These are phyloP conservation scores for Phialophora macrospora DNA, from an alignment of 2,329 filamentous ascomycete species.

Conservation along the genomic window DNA sequence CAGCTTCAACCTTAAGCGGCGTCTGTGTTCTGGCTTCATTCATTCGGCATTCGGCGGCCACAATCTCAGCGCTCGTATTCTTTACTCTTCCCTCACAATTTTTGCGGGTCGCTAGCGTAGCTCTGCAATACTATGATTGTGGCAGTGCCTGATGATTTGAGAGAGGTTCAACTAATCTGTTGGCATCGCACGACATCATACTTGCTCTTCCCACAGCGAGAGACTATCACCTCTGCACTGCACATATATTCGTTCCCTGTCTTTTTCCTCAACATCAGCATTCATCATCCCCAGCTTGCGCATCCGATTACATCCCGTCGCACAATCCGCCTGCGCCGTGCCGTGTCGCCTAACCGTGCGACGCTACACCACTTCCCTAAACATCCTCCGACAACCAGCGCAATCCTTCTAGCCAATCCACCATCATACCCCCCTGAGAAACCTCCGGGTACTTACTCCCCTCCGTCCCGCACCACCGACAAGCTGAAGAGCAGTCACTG, in stretches of 20 bases:
- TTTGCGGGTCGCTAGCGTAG: background rate
- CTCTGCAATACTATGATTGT: background rate
- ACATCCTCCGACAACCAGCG: constrained; percentile 14
- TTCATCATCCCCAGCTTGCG: constrained; percentile 6
- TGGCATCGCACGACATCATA: constrained; percentile 4
- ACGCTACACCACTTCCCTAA: constrained; percentile 18
- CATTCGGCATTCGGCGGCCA: background rate
- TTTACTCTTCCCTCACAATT: background rate
- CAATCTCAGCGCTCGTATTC: background rate
- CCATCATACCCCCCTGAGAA: constrained; percentile 6
- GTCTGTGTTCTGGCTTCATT: background rate
- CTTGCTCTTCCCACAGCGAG: background rate
- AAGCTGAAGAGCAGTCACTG: background rate
- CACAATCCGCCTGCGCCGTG: constrained; percentile 10
- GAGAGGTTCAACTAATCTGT: background rate
- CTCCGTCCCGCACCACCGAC: background rate
- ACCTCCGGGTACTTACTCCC: constrained; percentile 13
- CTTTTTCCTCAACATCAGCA: background rate
- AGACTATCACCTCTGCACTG: background rate
- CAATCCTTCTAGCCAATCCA: background rate
- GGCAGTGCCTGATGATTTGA: background rate
- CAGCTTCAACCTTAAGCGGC: background rate
- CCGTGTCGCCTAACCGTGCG: constrained; percentile 12
- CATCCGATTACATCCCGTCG: constrained; percentile 8
- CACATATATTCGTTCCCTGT: background rate